Percentiles rank a stretch among this genome's conserved stretches.
Conservation (phyloP, 169 alveolate genomes). For the Cyclospora cayetanensis region DNA sequence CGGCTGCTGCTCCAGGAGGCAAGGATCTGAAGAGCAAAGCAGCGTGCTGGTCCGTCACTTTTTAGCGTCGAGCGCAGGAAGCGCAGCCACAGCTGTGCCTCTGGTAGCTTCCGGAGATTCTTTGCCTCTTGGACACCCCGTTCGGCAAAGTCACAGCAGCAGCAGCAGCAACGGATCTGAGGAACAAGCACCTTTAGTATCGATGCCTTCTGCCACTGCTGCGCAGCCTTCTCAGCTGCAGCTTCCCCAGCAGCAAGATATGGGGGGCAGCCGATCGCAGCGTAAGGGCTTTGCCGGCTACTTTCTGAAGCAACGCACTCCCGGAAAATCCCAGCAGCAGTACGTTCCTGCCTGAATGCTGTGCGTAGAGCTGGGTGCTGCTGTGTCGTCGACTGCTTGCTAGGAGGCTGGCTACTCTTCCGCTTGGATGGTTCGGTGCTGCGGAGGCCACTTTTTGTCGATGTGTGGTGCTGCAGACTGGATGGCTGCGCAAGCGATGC, state of each 20-base stretch:
- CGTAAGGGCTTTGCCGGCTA: slow-evolving; percentile 32
- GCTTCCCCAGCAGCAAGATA: slow-evolving; percentile 33
- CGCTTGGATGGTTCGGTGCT: background rate
- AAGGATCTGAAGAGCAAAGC: background rate
- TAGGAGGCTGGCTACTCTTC: background rate
- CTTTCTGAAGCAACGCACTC: slow-evolving; percentile 13
- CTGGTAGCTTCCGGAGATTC: background rate
- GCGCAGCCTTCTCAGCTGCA: background rate
- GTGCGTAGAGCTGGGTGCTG: background rate
- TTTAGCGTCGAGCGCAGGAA: background rate
- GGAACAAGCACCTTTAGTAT: background rate
- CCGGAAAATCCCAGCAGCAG: slow-evolving; percentile 3
- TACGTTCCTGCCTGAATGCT: background rate
- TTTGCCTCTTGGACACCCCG: background rate
- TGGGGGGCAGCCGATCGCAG: slow-evolving; percentile 4
- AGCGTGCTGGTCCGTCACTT: background rate
- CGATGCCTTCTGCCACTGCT: background rate
- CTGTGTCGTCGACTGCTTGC: background rate
- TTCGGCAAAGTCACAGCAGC: background rate
- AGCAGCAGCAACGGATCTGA: background rate
- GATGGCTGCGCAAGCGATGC: background rate
- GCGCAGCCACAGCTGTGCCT: background rate
- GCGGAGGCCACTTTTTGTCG: background rate
- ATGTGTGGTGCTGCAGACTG: slow-evolving; percentile 34
- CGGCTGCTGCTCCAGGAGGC: background rate